These are phyloP conservation scores for Euryodendron excelsum DNA, from an alignment of 148 eudicot genomes.

Conservation along the genomic window DNA sequence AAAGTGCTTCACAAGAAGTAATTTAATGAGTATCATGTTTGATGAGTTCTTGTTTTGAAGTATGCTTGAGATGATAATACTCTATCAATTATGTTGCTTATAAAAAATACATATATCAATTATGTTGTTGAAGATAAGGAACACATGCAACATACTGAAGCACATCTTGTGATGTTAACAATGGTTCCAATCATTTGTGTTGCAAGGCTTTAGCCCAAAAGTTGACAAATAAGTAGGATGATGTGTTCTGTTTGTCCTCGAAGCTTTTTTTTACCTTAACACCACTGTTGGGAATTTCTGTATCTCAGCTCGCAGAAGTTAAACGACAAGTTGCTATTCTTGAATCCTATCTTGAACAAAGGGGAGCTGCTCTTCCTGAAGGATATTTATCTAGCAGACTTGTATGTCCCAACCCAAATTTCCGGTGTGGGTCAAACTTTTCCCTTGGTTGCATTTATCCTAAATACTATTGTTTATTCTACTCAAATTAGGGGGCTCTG, in stretches of 20 bases:
- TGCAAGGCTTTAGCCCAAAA: neutral
- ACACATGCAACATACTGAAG: too few relatives aligned
- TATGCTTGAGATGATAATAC: neutral
- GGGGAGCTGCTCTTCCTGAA: conserved; percentile 80
- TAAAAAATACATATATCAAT: neutral
- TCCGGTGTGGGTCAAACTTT: conserved; percentile 45
- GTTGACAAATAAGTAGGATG: neutral
- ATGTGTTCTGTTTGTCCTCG: neutral
- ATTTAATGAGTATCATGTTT: neutral
- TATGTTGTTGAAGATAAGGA: neutral
- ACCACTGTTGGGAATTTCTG: neutral
- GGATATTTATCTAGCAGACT: conserved; percentile 78
- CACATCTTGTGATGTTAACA: neutral
- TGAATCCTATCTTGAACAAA: conserved; percentile 80
- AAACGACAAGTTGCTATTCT: conserved; percentile 59
- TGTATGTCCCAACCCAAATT: conserved; percentile 71
- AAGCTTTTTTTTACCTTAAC: neutral
- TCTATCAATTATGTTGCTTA: neutral
- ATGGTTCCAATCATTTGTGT: neutral
- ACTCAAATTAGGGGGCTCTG: neutral
- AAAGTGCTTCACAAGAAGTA: neutral
- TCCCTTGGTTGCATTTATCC: neutral
- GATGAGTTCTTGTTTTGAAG: neutral
- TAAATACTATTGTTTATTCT: neutral
- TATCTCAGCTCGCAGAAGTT: conserved; percentile 54